Evolutionary conservation across 108 stramenopile species (phyloP).

Genomic region (Chaetoceros muelleri): DNA sequence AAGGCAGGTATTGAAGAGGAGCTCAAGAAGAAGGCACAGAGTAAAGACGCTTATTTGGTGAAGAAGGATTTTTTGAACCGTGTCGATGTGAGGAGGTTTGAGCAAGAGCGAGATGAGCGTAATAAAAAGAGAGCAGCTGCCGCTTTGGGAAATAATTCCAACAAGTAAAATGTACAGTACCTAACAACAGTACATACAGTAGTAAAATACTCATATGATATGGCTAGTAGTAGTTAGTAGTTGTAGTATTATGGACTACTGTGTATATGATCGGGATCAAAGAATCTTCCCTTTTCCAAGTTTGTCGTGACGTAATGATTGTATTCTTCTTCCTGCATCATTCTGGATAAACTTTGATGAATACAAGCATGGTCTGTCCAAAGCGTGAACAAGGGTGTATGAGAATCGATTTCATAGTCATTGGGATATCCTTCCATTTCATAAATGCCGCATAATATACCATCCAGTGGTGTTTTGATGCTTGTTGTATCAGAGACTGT

Average conservation of each 20-base stretch:
- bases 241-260: no score
- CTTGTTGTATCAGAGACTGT: constrained; percentile 7
- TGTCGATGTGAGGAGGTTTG: constrained; percentile 73
- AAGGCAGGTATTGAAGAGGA: constrained; percentile 62
- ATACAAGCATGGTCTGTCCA: background rate
- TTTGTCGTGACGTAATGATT: background rate
- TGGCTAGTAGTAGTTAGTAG: no score
- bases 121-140: constrained; percentile 43
- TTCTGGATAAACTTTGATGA: background rate
- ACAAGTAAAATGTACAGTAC: background rate
- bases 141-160: background rate
- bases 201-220: no score
- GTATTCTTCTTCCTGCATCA: background rate
- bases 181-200: background rate
- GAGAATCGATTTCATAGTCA: background rate
- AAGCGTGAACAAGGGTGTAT: background rate
- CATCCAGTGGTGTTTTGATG: constrained; percentile 4
- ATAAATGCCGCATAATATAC: background rate
- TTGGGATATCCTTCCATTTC: background rate
- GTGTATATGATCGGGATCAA: background rate
- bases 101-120: constrained; percentile 64
- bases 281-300: background rate
- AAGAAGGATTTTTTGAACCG: constrained; percentile 82
- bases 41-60: constrained; percentile 75
- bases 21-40: constrained; percentile 57